Base-by-base conservation (phyloP, 768 basidiomycete genomes). In the Phylloporus scabripes region DNA sequence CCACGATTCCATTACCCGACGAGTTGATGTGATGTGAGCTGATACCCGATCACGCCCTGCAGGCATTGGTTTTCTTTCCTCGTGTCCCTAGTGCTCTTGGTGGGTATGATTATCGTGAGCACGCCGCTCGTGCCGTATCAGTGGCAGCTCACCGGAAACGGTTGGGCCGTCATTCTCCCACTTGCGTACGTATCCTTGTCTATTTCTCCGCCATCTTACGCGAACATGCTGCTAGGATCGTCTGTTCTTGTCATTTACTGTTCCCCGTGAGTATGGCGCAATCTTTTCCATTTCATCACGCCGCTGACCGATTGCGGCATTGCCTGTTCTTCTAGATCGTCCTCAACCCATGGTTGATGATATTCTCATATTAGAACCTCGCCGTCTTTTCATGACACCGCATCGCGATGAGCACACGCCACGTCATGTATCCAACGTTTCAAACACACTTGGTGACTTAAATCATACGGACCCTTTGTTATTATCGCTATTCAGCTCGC, bases 261-360 rank as follows among this genome's bases (percentile, higher is more conserved):
- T 89, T 83, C 73, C 91, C 90, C 14, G 84, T 86, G 64, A 62
- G 82, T 69, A 24, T 42, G 68, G n/a, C 42, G 51, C 36, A 39
- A 48, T 49, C 49, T 37, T 42, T 55, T 47, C 42, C 38, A n/a
- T 44, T 44, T 34, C 44, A 37, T 52, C 46, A 41, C 39, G 10
- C 26, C 34, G 47, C 61, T 65, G 24, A 65, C 56, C 33, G 42
- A 46, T 42, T 42, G 31, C 42, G 51, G 45, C 36, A 15, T 41
- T 40, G 4, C 23, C 21, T 12, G 39, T 20, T 33, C 4, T 31
- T 41, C 14, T 45, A 86, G 76, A 85, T 94, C 54, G 83, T 90
- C 37, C 78, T 93, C 50, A 93, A 93, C 59, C 91, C 89, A 7
- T 89, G 85, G 85, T 72, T 92, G 49, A 88, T 89, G 85, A 86